Base-by-base conservation (phyloP, 2,329 filamentous ascomycete genomes). In the Penicillium sp. region DNA sequence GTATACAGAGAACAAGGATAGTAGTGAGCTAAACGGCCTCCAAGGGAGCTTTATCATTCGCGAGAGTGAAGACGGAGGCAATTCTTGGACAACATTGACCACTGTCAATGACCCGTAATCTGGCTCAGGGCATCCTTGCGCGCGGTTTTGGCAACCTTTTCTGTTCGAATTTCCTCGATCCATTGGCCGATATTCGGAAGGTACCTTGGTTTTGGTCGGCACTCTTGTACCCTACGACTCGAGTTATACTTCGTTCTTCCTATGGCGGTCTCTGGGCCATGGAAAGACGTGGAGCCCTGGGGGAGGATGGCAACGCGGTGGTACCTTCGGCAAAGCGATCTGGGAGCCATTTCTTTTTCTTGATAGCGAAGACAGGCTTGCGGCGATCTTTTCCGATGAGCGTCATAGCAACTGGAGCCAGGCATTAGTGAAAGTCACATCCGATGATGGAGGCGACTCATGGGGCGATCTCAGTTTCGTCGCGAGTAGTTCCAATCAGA, bases 131-230 rank as follows among this genome's bases (percentile, higher is more conserved):
- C 37, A 40, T 27, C 37, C 37, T 7, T 40, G 37, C 13, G 9
- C n/a, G 23, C 37, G 37, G n/a, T 40, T 40, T 6, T 40, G 37
- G 37, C 37, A 40, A 18, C 37, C 23, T 9, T 40, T 40, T 40
- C 21, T 40, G 13, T 40, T 40, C 37, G 37, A 40, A 7, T 40
- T 40, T 27, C 37, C 37, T 4, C 21, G 37, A 18, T 2, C 6
- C 2, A 13, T 40, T 27, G 37, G 37, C 5, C 37, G n/a, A 27
- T 40, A 26, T 27, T n/a, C 37, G 10, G 37, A 40, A 17, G 37
- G 37, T 4, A 40, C 37, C 5, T 5, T 40, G 23, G 7, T 40
- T 15, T 8, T 40, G 13, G 37, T 27, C 4, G 37, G 37, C 3
- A 13, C 9, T 26, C 37, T 40, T 15, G 21, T 40, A 4, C 2